Conservation (phyloP, 495 filamentous ascomycete genomes). For the Penicillium pancosmium region DNA sequence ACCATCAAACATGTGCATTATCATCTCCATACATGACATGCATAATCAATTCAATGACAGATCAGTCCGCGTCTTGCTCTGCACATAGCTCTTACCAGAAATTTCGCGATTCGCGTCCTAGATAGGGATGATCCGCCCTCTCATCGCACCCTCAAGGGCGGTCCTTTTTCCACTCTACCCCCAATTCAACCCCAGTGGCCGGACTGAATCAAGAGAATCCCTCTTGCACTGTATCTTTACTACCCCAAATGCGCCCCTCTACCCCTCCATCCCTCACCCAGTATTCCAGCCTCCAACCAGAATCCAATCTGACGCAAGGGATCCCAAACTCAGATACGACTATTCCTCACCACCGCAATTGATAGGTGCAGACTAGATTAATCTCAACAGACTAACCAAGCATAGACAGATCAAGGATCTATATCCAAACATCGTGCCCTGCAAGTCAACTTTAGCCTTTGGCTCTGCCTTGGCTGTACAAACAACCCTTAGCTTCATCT, state of each 20-base stretch:
- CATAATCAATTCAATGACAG: not conserved
- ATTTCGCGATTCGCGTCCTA: not conserved
- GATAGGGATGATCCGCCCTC: not conserved
- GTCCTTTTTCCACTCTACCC: not conserved
- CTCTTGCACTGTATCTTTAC: not conserved
- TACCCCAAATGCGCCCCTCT: not conserved
- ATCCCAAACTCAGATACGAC: constrained; percentile 12
- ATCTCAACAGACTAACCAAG: constrained; percentile 1
- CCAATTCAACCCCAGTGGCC: not conserved
- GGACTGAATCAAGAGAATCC: not conserved
- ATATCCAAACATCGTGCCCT: constrained; percentile 1
- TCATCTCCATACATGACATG: not conserved
- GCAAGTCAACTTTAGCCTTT: too few species aligned
- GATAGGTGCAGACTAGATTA: constrained; percentile 18
- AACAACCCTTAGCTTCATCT: not conserved
- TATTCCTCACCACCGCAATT: constrained; percentile 5
- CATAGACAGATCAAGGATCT: constrained; percentile 12
- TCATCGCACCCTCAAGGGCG: not conserved
- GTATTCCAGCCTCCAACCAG: constrained; percentile 1
- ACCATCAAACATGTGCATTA: not conserved
- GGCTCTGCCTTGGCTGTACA: not conserved
- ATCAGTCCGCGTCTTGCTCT: not conserved
- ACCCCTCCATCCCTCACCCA: constrained; percentile 4
- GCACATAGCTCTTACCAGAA: not conserved
- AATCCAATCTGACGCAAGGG: constrained; percentile 32